Evolutionary conservation across 2,329 filamentous ascomycete species (phyloP), one percentile per base, ranked within the genome.

Genomic region (Coleophoma eucalyptorum): DNA sequence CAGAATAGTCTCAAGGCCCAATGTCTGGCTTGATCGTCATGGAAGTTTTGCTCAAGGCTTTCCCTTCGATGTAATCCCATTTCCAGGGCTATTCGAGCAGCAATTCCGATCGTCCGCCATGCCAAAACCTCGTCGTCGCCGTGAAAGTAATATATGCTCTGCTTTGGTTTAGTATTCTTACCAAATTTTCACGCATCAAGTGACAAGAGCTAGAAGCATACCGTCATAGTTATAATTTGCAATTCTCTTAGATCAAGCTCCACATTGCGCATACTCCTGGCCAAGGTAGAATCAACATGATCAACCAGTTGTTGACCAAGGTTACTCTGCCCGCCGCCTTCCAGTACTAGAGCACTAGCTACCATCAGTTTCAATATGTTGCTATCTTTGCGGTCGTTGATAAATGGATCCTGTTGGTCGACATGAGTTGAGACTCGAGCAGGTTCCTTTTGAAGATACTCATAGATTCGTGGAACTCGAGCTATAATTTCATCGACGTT

Each of bases 21-120:
- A 46, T 77, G 75, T 45, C 89, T 80, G 54, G 7, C 21, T 40
- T 83, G 76, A 42, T 89, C 83, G 55, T 87, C 81, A 7, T 77
- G 70, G 43, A 93, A 77, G 74, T 51, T 80, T 81, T 48, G 84
- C 72, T 51, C 96, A 77, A 0, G 86, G 89, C 56, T 90, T 86
- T 50, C 83, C 80, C 40, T 89, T 81, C 18, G 21, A 70, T 96
- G 90, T n/a, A 96, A 76, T 2, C 91, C 92, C 52, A 95, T 74
- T 66, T 91, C 88, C 26, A 90, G 71, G 55, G 89, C 95, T 66
- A 94, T 79, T 4, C 91, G 80, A 13, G 87, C 83, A 3, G 91
- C 88, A 55, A 95, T 79, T 1, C 92, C 92, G 65, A 95, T 92
- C 42, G 94, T 78, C 12, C 92, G 83, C 86, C 93, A 97, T 0